A percentile compares a stretch with the other conserved stretches of the same genome.
These are phyloP conservation scores for Nematodospora valgi DNA, from an alignment of 805 yeast species.

Conservation along the genomic window DNA sequence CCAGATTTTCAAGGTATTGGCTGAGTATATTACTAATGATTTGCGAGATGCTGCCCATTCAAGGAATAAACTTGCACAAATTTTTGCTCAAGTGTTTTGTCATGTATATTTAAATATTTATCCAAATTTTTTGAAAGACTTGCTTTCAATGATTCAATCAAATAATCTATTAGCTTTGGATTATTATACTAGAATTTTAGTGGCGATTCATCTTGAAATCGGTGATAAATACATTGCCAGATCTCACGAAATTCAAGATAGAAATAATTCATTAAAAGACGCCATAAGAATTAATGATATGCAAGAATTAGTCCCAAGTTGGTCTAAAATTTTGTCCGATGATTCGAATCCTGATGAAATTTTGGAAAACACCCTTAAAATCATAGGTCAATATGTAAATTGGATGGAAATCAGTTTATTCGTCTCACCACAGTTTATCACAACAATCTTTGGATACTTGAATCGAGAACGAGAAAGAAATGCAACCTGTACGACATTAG, in stretches of 20 bases:
- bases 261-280: constrained; percentile 77
- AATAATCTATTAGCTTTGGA: constrained; percentile 48
- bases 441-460: constrained; percentile 57
- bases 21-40: constrained; percentile 15
- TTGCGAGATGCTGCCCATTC: constrained; percentile 29
- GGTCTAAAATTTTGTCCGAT: constrained; percentile 58
- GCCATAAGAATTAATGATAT: constrained; percentile 75
- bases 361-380: constrained; percentile 54
- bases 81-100: constrained; percentile 34
- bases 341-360: constrained; percentile 35
- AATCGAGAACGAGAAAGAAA: constrained; percentile 46
- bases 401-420: constrained; percentile 89
- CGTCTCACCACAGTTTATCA: constrained; percentile 56
- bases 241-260: constrained; percentile 56
- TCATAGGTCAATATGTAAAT: constrained; percentile 81
- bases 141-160: constrained; percentile 19
- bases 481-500: constrained; percentile 54
- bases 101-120: constrained; percentile 29
- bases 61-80: constrained; percentile 34
- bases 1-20: constrained; percentile 45
- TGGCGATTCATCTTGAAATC: constrained; percentile 82
- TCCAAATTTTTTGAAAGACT: constrained; percentile 31
- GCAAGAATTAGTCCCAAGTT: constrained; percentile 55
- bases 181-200: constrained; percentile 68
- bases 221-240: constrained; percentile 87